Evolutionary conservation across 495 filamentous ascomycete species (phyloP), one percentile per base, ranked within the genome.

Genomic region (Neurospora sp.): DNA sequence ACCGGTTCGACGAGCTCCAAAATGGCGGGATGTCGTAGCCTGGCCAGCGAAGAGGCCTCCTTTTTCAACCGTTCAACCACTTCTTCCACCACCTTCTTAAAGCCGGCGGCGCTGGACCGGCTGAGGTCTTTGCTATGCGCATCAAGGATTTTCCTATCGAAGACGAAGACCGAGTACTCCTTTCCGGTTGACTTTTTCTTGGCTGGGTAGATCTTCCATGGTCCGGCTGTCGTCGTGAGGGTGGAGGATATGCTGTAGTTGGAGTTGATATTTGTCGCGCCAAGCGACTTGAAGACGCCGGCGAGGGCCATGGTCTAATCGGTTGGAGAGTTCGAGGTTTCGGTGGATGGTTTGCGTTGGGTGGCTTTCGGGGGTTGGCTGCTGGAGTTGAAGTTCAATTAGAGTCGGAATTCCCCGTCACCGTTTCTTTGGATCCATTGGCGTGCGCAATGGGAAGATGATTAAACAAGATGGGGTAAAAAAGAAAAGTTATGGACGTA

Each of bases 121-220:
- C 78, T 81, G 39, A 85, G 77, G 14, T 92, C 89, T 31, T 88
- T 86, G 75, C 88, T 88, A 71, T 91, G 87, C 3, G 90, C 82
- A 62, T 98, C 94, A 72, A 99, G 85, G 0, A 87, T 87, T 80
- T 97, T 97, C 77, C 88, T 90, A 71, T 98, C 96, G 80, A 99
- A 98, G 75, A 97, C 90, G 78, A 98, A 99, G 74, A 98, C 90
- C 11, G 96, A 98, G 27, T 91, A 94, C 16, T 91, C 82, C 76
- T 95, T 97, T 41, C 90, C 91, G 0, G 94, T 96, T 14, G 91
- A 92, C 81, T 97, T 98, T 82, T 97, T 97, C 86, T 96, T 98
- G 62, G 93, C 96, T 84, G 96, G 93, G 85, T 93, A 94, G 81
- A 99, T 95, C 84, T 94, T 97, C 96, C 96, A 99, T 35, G 95